Evolutionary conservation across 441 rosid genomes (phyloP).

Genomic region (Pelargonium myrrhifolium): DNA sequence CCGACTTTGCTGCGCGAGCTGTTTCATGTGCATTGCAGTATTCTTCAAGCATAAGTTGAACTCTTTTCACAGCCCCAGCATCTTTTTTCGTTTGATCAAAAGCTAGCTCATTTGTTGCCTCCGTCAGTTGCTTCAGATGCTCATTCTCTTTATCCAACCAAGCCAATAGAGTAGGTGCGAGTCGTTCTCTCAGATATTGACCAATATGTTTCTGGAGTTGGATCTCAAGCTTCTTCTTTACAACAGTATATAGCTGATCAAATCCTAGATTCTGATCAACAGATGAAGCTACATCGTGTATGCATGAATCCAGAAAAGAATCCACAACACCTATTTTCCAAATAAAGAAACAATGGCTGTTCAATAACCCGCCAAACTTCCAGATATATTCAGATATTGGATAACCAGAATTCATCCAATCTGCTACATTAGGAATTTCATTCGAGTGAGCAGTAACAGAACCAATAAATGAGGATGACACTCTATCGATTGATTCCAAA

Average conservation of each 20-base stretch:
- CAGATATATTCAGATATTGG: constrained; percentile 58
- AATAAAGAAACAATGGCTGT: constrained; percentile 70
- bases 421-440: constrained; percentile 43
- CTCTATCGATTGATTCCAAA: constrained; percentile 59
- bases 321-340: constrained; percentile 82
- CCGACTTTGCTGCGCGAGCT: constrained; percentile 78
- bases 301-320: constrained; percentile 83
- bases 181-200: constrained; percentile 55
- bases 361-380: constrained; percentile 56
- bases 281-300: constrained; percentile 71
- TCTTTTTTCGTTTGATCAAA: constrained; percentile 47
- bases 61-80: constrained; percentile 45
- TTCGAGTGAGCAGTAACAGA: constrained; percentile 37
- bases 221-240: constrained; percentile 71
- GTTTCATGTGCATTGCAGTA: constrained; percentile 89
- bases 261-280: constrained; percentile 79
- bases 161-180: constrained; percentile 58
- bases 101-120: constrained; percentile 37
- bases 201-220: constrained; percentile 73
- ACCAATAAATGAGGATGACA: constrained; percentile 40
- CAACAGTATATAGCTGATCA: constrained; percentile 75
- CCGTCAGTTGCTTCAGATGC: constrained; percentile 42
- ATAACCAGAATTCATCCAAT: constrained; percentile 53
- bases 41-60: constrained; percentile 79
- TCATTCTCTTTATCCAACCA: constrained; percentile 67